Conservation (phyloP, 148 eudicot genomes). For the Agrostemma githago region DNA sequence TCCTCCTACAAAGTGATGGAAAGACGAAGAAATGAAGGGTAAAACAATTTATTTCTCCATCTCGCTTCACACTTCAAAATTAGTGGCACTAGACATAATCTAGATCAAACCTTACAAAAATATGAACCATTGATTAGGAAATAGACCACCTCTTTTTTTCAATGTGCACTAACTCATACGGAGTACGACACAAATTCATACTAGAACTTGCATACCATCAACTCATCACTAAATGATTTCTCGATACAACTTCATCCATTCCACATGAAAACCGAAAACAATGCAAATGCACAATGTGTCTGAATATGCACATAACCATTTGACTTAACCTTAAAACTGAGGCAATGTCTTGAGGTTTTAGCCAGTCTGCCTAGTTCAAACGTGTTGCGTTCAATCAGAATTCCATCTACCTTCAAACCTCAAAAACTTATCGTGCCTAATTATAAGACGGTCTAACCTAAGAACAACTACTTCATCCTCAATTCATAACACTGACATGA, state of each 20-base stretch:
- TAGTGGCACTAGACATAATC: too few species aligned
- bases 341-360: background rate
- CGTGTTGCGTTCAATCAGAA: background rate
- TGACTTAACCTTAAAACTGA: background rate
- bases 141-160: too few species aligned
- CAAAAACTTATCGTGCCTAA: background rate
- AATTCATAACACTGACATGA: background rate
- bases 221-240: background rate
- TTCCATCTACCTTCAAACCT: background rate
- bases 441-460: background rate
- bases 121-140: too few species aligned
- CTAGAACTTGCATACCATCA: background rate
- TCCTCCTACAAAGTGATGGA: too few species aligned
- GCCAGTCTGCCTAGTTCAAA: background rate
- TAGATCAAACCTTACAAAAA: too few species aligned
- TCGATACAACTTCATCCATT: background rate
- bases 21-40: too few species aligned
- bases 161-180: background rate
- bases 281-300: background rate
- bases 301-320: background rate
- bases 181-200: background rate
- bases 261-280: background rate
- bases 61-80: too few species aligned
- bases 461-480: background rate
- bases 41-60: too few species aligned